These are phyloP conservation scores for Citrus trifoliata DNA, from an alignment of 345 rosid species.

Conservation along the genomic window DNA sequence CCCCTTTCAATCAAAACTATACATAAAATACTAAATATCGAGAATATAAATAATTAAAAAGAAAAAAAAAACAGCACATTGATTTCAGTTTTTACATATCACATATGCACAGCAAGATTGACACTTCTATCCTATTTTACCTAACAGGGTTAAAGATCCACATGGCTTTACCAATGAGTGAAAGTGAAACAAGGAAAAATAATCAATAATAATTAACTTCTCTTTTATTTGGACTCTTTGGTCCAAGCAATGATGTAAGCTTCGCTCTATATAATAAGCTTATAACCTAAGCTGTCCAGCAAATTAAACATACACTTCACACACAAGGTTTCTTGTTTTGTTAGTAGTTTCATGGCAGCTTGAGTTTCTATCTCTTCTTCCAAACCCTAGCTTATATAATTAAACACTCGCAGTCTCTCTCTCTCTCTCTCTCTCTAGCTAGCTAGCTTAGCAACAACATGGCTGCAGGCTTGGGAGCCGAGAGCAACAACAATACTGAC, in stretches of 20 bases:
- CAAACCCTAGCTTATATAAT: background rate
- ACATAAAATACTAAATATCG: background rate
- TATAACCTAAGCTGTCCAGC: background rate
- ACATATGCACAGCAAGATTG: background rate
- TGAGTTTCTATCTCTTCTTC: background rate
- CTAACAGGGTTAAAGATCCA: background rate
- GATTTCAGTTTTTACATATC: background rate
- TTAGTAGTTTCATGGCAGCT: background rate
- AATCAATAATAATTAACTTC: background rate
- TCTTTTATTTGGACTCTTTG: background rate
- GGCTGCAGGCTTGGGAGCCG: background rate
- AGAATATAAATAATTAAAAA: background rate
- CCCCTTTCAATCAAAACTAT: background rate
- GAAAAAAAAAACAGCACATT: background rate
- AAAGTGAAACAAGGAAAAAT: background rate
- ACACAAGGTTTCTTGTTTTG: background rate
- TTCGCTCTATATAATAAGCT: conserved; percentile 15
- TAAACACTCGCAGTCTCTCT: background rate
- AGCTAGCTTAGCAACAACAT: conserved; percentile 16
- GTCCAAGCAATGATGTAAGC: background rate
- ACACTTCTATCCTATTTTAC: background rate
- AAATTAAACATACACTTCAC: background rate
- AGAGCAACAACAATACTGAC: conserved; percentile 11
- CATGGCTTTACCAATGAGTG: background rate
- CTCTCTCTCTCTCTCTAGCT: background rate